Conservation (phyloP, 164 flowering plant genomes). For the Amborella trichopoda region DNA sequence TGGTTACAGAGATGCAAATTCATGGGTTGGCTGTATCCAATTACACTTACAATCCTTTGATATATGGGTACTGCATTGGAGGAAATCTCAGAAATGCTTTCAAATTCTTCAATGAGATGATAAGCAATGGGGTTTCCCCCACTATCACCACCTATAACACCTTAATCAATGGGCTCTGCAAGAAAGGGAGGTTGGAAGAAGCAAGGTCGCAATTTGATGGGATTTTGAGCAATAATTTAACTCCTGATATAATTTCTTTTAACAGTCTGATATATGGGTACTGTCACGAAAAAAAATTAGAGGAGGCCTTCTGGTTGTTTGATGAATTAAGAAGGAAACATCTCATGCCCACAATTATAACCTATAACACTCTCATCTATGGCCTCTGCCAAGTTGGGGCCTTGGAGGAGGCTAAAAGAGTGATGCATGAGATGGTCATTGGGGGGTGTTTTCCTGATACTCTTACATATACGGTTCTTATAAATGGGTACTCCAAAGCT, state of each 20-base stretch:
- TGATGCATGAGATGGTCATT: slow-evolving; percentile 44
- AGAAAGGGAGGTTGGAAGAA: slow-evolving; percentile 30
- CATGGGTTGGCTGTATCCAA: slow-evolving; percentile 34
- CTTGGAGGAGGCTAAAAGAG: slow-evolving; percentile 30
- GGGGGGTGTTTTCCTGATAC: slow-evolving; percentile 43
- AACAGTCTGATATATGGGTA: slow-evolving; percentile 61
- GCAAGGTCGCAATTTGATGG: slow-evolving; percentile 32
- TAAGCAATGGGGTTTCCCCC: slow-evolving; percentile 27
- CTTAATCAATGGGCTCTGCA: slow-evolving; percentile 38
- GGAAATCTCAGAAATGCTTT: slow-evolving; percentile 42
- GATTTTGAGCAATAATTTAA: slow-evolving; percentile 30
- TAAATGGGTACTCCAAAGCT: slow-evolving; percentile 36
- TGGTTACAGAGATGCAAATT: slow-evolving; percentile 36
- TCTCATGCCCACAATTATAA: slow-evolving; percentile 36
- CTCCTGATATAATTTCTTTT: slow-evolving; percentile 49
- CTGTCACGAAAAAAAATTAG: slow-evolving; percentile 33
- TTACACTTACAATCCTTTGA: slow-evolving; percentile 49
- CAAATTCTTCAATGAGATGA: slow-evolving; percentile 35
- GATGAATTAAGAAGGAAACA: slow-evolving; percentile 22
- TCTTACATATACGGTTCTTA: slow-evolving; percentile 47
- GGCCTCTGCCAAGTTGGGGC: slow-evolving; percentile 42
- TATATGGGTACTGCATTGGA: slow-evolving; percentile 33
- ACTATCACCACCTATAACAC: slow-evolving; percentile 43
- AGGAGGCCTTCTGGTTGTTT: slow-evolving; percentile 42
- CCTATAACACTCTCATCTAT: slow-evolving; percentile 55